Evolutionary conservation across 371 early-diverging fungal genomes (phyloP).

Genomic region (Lichtheimia hyalospora): DNA sequence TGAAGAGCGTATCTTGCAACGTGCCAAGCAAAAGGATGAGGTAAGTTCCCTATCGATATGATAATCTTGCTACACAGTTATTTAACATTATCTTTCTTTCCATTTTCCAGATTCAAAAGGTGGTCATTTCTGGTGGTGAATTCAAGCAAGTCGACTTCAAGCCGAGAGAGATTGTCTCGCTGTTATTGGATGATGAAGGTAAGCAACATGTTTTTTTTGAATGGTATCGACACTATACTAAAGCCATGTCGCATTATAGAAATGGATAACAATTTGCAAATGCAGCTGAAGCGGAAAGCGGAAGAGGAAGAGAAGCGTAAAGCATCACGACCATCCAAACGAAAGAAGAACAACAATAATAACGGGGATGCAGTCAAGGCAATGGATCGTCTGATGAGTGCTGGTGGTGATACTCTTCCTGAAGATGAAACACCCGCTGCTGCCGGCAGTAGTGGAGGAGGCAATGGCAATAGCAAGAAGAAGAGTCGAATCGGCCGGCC

Average conservation of each 20-base stretch:
- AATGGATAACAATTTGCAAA: constrained; percentile 56
- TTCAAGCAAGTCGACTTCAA: constrained; percentile 80
- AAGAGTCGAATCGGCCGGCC: constrained; percentile 42
- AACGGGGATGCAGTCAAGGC: constrained; percentile 18
- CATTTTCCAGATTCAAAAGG: constrained; percentile 78
- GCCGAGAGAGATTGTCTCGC: constrained; percentile 85
- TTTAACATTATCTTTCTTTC: not conserved
- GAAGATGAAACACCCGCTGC: constrained; percentile 22
- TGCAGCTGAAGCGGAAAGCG: constrained; percentile 62
- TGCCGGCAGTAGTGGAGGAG: constrained; percentile 2
- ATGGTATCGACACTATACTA: not conserved
- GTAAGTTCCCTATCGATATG: constrained; percentile 9
- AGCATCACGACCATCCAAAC: constrained; percentile 32
- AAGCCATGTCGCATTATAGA: constrained; percentile 21
- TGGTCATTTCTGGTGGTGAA: constrained; percentile 96
- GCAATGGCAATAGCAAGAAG: constrained; percentile 21
- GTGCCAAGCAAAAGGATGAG: constrained; percentile 94
- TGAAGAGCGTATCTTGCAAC: constrained; percentile 89
- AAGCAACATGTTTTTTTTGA: not conserved
- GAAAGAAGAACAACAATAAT: constrained; percentile 34
- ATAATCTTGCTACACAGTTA: not conserved
- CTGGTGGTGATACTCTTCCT: constrained; percentile 38
- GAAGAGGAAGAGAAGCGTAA: constrained; percentile 54
- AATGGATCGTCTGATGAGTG: constrained; percentile 38
- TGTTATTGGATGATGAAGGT: constrained; percentile 81